Evolutionary conservation across 495 filamentous ascomycete genomes (phyloP).

Genomic region (Neurospora sp.): DNA sequence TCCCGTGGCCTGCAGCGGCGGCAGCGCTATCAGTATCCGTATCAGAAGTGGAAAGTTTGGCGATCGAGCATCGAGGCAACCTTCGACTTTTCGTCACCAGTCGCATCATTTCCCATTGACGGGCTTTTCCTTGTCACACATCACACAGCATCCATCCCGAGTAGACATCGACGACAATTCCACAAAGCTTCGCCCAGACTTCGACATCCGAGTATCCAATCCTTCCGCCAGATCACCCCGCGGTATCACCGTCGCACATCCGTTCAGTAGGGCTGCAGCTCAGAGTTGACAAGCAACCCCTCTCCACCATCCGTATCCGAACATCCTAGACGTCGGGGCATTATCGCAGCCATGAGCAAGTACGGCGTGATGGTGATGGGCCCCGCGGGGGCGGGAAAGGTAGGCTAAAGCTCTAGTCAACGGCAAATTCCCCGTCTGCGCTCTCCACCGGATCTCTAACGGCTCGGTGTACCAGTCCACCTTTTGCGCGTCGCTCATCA

Average conservation of each 20-base stretch:
- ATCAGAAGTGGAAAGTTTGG: neutral
- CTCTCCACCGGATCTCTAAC: conserved; percentile 7
- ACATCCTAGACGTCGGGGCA: neutral
- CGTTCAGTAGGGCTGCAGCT: neutral
- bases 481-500: conserved; percentile 87
- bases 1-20: neutral
- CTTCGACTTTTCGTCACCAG: neutral
- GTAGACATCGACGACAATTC: neutral
- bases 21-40: neutral
- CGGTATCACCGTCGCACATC: neutral
- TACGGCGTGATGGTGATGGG: conserved; percentile 93
- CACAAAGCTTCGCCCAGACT: neutral
- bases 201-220: neutral
- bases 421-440: neutral
- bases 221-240: neutral
- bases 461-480: conserved; percentile 53
- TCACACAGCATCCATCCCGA: neutral
- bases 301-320: neutral
- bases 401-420: conserved; percentile 20
- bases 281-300: neutral
- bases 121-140: neutral
- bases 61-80: neutral
- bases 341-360: conserved; percentile 61
- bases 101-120: neutral
- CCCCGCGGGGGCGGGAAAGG: conserved; percentile 81